A percentile compares a stretch with the other conserved stretches of the same genome.
These are phyloP conservation scores for Pelargonium citronellum DNA, from an alignment of 441 rosid genomes.

Conservation along the genomic window DNA sequence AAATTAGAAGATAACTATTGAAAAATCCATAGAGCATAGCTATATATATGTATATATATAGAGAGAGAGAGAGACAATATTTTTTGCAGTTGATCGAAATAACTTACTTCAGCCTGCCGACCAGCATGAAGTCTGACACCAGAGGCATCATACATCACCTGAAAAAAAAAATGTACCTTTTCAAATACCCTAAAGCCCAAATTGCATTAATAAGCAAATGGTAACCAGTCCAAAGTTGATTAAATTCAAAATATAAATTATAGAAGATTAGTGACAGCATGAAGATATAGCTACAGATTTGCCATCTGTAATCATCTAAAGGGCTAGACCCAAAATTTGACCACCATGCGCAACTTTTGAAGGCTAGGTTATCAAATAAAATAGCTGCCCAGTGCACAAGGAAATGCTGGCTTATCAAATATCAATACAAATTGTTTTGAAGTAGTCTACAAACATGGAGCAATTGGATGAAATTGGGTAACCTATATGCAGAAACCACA, in stretches of 20 bases:
- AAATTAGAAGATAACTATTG: neutral
- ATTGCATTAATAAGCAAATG: neutral
- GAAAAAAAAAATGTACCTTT: slow-evolving; percentile 8
- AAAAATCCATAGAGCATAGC: neutral
- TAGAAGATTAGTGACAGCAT: neutral
- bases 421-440: too few species aligned
- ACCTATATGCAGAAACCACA: neutral
- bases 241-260: neutral
- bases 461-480: neutral
- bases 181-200: neutral
- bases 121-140: slow-evolving; percentile 97
- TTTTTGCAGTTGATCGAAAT: slow-evolving; percentile 13
- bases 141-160: slow-evolving; percentile 99
- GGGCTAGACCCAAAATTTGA: too few species aligned
- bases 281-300: neutral
- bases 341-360: too few species aligned
- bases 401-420: too few species aligned
- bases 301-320: too few species aligned
- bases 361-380: neutral
- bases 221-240: neutral
- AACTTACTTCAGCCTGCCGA: slow-evolving; percentile 91
- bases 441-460: neutral
- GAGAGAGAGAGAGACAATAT: neutral
- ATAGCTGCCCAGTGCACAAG: neutral
- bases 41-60: too few species aligned